Base-by-base conservation (phyloP, 257 asterid genomes). In the Paraleonurus japonicus region DNA sequence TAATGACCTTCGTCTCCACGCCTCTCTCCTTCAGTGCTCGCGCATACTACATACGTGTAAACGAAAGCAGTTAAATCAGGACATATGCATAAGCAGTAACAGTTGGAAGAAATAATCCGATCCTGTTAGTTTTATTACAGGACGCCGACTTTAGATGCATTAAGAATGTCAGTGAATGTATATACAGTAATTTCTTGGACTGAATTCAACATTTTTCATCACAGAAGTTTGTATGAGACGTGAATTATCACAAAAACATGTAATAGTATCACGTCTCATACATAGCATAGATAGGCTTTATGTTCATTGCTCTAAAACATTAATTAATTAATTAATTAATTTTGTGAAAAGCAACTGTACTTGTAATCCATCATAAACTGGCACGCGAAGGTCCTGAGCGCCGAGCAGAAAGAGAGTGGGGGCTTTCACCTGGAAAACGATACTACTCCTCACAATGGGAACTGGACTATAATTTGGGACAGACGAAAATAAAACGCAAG, bases 331-430 rank as follows among this genome's bases (percentile, higher is more conserved):
- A n/a, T n/a, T n/a, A n/a, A 13, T 43, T n/a, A n/a, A 45, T 47
- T 47, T 2, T 3, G 5, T 17, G 53, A 20, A 62, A 20, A 74
- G 73, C 51, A 58, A 33, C 22, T 82, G 77, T 81, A 95, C 99
- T 77, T 95, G 99, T 74, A 92, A 51, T 73, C 99, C 97, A 13
- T 79, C 87, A 54, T 86, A 86, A 66, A 85, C 63, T 1, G 99
- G 99, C 28, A 92, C 97, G 0, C 99, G 98, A 47, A 88, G 89
- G 71, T 95, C 99, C 84, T 82, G 79, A 22, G 94, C 93, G 9
- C 99, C 98, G 59, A 95, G 82, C 37, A 95, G 86, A 78, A 95
- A 72, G 61, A 89, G 87, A 7, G 86, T 81, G 0, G 99, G 98
- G 50, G 99, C 85, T 88, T 83, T 92, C 37, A 92, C 98, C 99